Base-by-base conservation (phyloP, 352 stramenopile genomes). In the Phytophthora citrophthora region DNA sequence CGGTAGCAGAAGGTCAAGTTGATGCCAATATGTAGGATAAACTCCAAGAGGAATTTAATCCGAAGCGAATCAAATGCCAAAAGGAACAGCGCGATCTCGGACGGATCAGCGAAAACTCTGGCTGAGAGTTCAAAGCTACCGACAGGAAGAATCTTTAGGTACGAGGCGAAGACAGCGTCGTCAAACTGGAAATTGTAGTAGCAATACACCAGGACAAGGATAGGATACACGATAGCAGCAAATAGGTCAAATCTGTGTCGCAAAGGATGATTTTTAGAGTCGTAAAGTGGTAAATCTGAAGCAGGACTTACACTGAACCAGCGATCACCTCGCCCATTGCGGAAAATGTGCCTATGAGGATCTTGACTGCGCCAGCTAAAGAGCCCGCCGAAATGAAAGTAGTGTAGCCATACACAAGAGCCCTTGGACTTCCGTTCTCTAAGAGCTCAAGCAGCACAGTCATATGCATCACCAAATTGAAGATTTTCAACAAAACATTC, bases 111-210 rank as follows among this genome's bases (percentile, higher is more conserved):
- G 13, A 67, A 47, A 1, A 72, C 51, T 6, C 55, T 32, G 1
- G 72, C 72, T 0, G 61, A 40, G 0, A n/a, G 56, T 40, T 80
- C 72, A 36, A 77, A 77, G 38, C 43, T 67, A 3, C 63, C 64
- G 10, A 50, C 2, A 3, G 64, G 56, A 0, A 75, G 63, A 6
- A 68, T 48, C n/a, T 47, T 38, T 8, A 62, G 10, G 40, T 70
- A 72, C 7, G 74, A 54, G 10, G 29, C 36, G 8, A 71, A 68
- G 1, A 68, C 48, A 2, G 4, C 23, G 5, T 31, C 34, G 29
- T 80, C 72, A n/a, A 80, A 72, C n/a, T 65, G 55, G 23, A 80
- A 73, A n/a, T 56, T 59, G 23, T 54, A 48, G 34, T 70, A 66
- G 48, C 54, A 64, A 44, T 73, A 75, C n/a, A 57, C 16, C 1